phyloP scores from a whole-genome alignment of 1,139 yeast species.

The Hansenula sp. region DNA sequence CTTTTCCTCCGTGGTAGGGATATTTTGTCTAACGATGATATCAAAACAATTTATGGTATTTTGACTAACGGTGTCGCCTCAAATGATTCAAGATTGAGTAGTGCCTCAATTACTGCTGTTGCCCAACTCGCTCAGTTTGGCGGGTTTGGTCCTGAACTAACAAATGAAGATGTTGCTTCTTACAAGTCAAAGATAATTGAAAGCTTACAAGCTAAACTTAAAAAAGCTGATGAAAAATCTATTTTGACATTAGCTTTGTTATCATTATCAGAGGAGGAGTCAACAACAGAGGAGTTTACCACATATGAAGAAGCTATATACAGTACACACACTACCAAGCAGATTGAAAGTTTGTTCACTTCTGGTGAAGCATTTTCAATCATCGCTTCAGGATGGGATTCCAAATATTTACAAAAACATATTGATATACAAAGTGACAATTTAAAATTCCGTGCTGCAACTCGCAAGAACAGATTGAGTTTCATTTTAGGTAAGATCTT shows the following conservation, averaged over 20 bases:
- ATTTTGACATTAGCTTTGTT: constrained; percentile 49
- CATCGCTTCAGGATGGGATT: constrained; percentile 72
- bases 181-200: constrained; percentile 28
- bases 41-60: constrained; percentile 4
- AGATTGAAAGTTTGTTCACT: constrained; percentile 68
- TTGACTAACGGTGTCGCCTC: constrained; percentile 19
- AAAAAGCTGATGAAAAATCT: constrained; percentile 58
- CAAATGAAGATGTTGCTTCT: constrained; percentile 12
- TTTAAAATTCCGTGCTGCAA: constrained; percentile 6
- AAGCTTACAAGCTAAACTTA: constrained; percentile 37
- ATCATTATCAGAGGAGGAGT: constrained; percentile 36
- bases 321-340: constrained; percentile 62
- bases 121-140: constrained; percentile 62
- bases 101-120: constrained; percentile 40
- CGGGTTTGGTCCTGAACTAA: constrained; percentile 35
- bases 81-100: constrained; percentile 14
- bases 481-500: constrained; percentile 44
- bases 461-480: constrained; percentile 16
- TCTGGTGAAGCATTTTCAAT: constrained; percentile 83
- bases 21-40: constrained; percentile 4
- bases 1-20: constrained; percentile 37
- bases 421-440: constrained; percentile 43
- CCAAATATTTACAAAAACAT: constrained; percentile 47
- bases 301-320: constrained; percentile 43
- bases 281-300: constrained; percentile 16